phyloP scores from a whole-genome alignment of 305 asterid species.

The Plantago coronopus region DNA sequence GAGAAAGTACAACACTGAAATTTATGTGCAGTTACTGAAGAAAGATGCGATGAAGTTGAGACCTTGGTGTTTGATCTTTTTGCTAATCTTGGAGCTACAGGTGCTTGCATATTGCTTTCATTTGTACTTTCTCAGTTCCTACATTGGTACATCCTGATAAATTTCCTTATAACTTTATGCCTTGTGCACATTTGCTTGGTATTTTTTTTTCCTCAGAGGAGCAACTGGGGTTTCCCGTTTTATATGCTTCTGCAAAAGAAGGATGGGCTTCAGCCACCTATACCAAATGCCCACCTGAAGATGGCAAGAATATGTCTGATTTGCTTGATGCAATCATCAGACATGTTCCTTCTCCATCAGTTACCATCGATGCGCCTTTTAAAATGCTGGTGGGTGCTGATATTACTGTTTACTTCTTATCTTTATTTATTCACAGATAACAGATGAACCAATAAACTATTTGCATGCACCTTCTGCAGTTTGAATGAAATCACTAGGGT shows the following conservation, averaged over 20 bases:
- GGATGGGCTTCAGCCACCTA: slow-evolving; percentile 94
- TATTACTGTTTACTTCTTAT: slow-evolving; percentile 18
- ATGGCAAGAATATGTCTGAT: slow-evolving; percentile 76
- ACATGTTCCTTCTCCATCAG: slow-evolving; percentile 82
- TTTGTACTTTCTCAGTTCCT: too few species aligned
- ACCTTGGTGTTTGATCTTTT: slow-evolving; percentile 93
- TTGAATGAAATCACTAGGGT: too few species aligned
- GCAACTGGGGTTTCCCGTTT: slow-evolving; percentile 93
- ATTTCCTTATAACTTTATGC: slow-evolving; percentile 8
- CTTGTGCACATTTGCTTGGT: slow-evolving; percentile 17
- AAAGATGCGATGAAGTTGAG: slow-evolving; percentile 94
- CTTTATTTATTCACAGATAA: slow-evolving; percentile 2
- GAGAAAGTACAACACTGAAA: slow-evolving; percentile 6
- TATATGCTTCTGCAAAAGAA: slow-evolving; percentile 98
- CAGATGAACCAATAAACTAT: background rate
- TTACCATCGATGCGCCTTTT: slow-evolving; percentile 78
- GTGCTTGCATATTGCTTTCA: slow-evolving; percentile 30
- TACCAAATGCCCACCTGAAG: slow-evolving; percentile 74
- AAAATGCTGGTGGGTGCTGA: slow-evolving; percentile 87
- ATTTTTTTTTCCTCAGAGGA: slow-evolving; percentile 63
- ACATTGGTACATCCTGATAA: too few species aligned
- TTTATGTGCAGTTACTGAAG: slow-evolving; percentile 75
- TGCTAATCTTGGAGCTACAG: slow-evolving; percentile 99
- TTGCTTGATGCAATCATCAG: slow-evolving; percentile 80
- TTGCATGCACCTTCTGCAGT: slow-evolving; percentile 2